These are phyloP conservation scores for Yarrowia sp. DNA, from an alignment of 805 yeast genomes.

Conservation along the genomic window DNA sequence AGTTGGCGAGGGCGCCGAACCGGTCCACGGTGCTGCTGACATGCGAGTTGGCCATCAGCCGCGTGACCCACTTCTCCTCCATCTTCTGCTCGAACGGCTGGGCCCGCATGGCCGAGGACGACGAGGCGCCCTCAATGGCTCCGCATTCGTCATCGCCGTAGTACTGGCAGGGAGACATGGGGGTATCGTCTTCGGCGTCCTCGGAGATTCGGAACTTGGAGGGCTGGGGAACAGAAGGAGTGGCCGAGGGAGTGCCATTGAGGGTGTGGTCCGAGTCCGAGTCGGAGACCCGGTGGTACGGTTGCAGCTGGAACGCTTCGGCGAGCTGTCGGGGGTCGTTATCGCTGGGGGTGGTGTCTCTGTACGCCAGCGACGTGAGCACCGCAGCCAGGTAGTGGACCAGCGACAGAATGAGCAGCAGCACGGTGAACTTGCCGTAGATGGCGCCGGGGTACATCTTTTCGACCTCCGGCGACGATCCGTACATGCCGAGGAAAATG, in stretches of 20 bases:
- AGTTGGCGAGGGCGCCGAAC: slow-evolving; percentile 48
- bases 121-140: background rate
- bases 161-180: slow-evolving; percentile 38
- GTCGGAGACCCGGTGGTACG: slow-evolving; percentile 41
- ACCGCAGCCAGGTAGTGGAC: slow-evolving; percentile 65
- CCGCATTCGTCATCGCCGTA: slow-evolving; percentile 31
- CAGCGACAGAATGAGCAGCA: slow-evolving; percentile 60
- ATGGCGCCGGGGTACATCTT: slow-evolving; percentile 76
- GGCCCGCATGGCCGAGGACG: background rate
- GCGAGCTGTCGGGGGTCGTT: slow-evolving; percentile 46
- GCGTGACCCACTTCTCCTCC: slow-evolving; percentile 41
- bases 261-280: slow-evolving; percentile 32
- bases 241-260: slow-evolving; percentile 29
- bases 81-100: slow-evolving; percentile 39
- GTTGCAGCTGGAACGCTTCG: slow-evolving; percentile 47
- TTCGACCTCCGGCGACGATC: slow-evolving; percentile 59
- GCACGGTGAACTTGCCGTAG: slow-evolving; percentile 69
- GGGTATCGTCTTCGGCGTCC: slow-evolving; percentile 35
- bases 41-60: slow-evolving; percentile 41
- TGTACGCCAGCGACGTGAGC: slow-evolving; percentile 56
- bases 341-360: slow-evolving; percentile 49
- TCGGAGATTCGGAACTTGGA: slow-evolving; percentile 36
- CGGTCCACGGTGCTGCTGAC: slow-evolving; percentile 44
- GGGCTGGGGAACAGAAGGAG: slow-evolving; percentile 13
- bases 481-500: slow-evolving; percentile 62